A percentile compares a stretch with the other conserved stretches of the same genome.
Conservation (phyloP, 176 grass and related monocot genomes). For the Bonia amplexicaulis region DNA sequence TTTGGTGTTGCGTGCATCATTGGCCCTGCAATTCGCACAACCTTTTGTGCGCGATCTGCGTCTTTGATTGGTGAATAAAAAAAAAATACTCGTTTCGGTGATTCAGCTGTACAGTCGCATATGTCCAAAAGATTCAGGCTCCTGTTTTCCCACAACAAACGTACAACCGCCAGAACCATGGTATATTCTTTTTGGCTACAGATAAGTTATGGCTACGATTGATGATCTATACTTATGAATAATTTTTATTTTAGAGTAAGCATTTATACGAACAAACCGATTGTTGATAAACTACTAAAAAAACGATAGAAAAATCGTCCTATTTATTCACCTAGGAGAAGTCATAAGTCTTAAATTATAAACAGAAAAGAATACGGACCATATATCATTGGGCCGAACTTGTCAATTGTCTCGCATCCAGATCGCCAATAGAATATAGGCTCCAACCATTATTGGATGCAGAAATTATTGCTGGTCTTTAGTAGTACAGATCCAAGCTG, state of each 20-base stretch:
- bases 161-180: not conserved
- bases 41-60: not conserved
- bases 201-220: too few species aligned
- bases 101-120: not conserved
- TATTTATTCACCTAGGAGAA: too few species aligned
- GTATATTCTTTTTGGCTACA: too few species aligned
- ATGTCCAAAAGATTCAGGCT: not conserved
- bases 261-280: too few species aligned
- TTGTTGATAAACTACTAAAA: too few species aligned
- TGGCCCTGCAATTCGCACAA: not conserved
- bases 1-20: not conserved
- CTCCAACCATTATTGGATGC: not conserved
- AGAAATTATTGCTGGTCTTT: not conserved
- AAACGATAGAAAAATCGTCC: too few species aligned
- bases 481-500: not conserved
- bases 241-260: too few species aligned
- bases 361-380: too few species aligned
- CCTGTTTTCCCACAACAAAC: not conserved
- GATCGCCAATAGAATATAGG: not conserved
- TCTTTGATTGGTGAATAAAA: not conserved
- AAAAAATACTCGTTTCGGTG: not conserved
- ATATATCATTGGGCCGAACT: not conserved
- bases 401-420: not conserved
- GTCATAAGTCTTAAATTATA: too few species aligned
- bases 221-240: too few species aligned